Evolutionary conservation across 495 filamentous ascomycete genomes (phyloP).

Genomic region (Lasiosphaeria miniovina): DNA sequence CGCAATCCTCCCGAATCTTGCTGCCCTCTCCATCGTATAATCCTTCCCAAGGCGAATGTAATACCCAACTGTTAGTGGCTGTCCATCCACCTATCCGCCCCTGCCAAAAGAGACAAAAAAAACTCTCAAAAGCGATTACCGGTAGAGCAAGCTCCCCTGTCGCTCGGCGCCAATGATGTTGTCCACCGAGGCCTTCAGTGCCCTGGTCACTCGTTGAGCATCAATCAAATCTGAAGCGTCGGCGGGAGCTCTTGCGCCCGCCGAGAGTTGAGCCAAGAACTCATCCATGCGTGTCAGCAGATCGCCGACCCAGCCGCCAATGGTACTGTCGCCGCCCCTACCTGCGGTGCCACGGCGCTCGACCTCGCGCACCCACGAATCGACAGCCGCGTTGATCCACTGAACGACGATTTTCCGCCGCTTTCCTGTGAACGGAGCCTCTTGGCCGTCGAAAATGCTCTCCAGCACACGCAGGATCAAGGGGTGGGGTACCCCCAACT

Average conservation of each 20-base stretch:
- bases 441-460: constrained; percentile 76
- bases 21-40: no score
- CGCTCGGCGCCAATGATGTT: no score
- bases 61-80: no score
- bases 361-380: constrained; percentile 42
- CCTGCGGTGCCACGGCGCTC: constrained; percentile 33
- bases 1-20: no score
- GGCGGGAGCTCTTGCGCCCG: constrained; percentile 17
- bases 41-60: no score
- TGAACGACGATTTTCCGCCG: constrained; percentile 38
- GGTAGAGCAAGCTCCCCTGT: no score
- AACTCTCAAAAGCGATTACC: no score
- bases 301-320: constrained; percentile 42
- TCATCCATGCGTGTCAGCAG: constrained; percentile 40
- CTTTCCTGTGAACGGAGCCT: constrained; percentile 75
- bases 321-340: constrained; percentile 29
- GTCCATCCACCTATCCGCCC: no score
- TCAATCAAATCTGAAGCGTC: constrained; percentile 32
- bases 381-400: constrained; percentile 39
- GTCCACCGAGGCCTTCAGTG: constrained; percentile 15
- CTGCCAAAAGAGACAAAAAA: no score
- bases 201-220: constrained; percentile 17
- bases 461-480: constrained; percentile 75
- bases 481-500: constrained; percentile 71
- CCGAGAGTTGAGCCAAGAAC: constrained; percentile 25